phyloP scores from a whole-genome alignment of 371 early-diverging fungal species.

The Mucor irregularis region DNA sequence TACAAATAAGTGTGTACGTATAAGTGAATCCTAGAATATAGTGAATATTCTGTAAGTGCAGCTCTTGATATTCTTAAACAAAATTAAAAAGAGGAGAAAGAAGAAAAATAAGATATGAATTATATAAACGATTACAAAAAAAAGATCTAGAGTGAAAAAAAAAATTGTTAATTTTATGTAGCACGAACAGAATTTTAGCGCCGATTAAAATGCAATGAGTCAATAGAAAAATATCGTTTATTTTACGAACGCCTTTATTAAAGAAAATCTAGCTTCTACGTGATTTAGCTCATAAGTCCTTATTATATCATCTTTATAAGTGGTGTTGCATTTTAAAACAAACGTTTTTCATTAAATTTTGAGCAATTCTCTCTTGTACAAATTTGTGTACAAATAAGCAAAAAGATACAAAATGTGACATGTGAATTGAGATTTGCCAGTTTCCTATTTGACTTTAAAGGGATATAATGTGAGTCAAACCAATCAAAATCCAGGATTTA shows the following conservation, averaged over 20 bases:
- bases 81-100: slow-evolving; percentile 1
- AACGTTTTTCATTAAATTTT: too few species aligned
- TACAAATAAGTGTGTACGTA: neutral
- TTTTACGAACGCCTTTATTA: too few species aligned
- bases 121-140: slow-evolving; percentile 3
- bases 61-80: neutral
- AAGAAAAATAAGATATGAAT: neutral
- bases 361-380: too few species aligned
- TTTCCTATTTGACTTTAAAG: too few species aligned
- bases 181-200: slow-evolving; percentile 14
- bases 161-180: slow-evolving; percentile 3
- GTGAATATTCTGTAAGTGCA: too few species aligned
- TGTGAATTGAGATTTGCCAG: neutral
- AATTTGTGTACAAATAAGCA: neutral
- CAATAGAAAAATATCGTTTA: too few species aligned
- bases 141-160: slow-evolving; percentile 12
- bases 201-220: slow-evolving; percentile 12
- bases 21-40: neutral
- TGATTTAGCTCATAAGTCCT: too few species aligned
- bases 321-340: too few species aligned
- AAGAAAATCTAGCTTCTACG: too few species aligned
- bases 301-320: too few species aligned
- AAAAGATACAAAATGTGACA: too few species aligned
- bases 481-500: slow-evolving; percentile 13
- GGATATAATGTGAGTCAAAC: slow-evolving; percentile 28